These are phyloP conservation scores for Emergomyces orientalis DNA, from an alignment of 2,329 filamentous ascomycete species.

Conservation along the genomic window DNA sequence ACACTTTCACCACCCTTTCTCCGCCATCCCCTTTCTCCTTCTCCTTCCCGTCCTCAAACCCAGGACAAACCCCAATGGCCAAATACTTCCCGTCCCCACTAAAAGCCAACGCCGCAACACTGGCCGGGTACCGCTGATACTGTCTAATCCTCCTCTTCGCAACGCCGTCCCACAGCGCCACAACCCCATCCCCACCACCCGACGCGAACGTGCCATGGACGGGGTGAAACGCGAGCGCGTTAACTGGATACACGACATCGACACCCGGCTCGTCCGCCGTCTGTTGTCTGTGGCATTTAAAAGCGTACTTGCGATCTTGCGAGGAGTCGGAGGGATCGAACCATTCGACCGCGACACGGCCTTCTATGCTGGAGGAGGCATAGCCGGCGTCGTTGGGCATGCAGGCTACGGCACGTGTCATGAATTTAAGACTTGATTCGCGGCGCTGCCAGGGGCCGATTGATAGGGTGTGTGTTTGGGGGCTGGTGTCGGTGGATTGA, in stretches of 20 bases:
- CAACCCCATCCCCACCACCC: constrained; percentile 80
- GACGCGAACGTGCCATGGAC: constrained; percentile 75
- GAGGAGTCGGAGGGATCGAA: constrained; percentile 83
- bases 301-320: constrained; percentile 90
- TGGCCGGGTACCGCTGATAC: constrained; percentile 74
- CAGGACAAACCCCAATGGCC: constrained; percentile 72
- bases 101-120: constrained; percentile 68
- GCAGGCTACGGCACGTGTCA: constrained; percentile 84
- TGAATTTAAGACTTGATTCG: constrained; percentile 91
- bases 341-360: constrained; percentile 93
- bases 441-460: constrained; percentile 83
- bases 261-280: constrained; percentile 41
- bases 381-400: constrained; percentile 97
- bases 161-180: constrained; percentile 87
- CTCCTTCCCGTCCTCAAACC: constrained; percentile 80
- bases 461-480: constrained; percentile 33
- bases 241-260: constrained; percentile 85
- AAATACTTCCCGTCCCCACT: constrained; percentile 67
- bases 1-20: constrained; percentile 63
- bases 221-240: constrained; percentile 81
- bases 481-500: constrained; percentile 33
- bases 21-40: constrained; percentile 61
- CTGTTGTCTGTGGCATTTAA: constrained; percentile 86
- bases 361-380: constrained; percentile 85
- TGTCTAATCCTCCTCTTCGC: constrained; percentile 83